Evolutionary conservation across 257 asterid genomes (phyloP).

Genomic region (Coffea eugenioides): DNA sequence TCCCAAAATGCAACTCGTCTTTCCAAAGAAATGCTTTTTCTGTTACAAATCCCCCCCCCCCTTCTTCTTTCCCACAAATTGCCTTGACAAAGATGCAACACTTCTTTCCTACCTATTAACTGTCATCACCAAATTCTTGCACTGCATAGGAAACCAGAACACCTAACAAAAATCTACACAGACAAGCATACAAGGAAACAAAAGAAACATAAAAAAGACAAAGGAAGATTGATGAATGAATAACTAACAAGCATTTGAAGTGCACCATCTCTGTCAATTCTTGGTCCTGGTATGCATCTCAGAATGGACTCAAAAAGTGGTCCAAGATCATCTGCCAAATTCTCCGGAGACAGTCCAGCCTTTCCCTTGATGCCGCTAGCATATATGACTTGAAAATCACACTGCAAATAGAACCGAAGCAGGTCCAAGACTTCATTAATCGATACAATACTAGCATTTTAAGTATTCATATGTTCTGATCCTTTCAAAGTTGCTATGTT

Average conservation of each 20-base stretch:
- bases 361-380: constrained; percentile 96
- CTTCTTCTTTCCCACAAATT: too few relatives aligned
- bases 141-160: not conserved
- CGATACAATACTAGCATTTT: not conserved
- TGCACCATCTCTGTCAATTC: constrained; percentile 77
- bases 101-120: not conserved
- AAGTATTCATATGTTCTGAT: not conserved
- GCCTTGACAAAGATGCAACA: not conserved
- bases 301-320: constrained; percentile 87
- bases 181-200: constrained; percentile 2
- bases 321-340: constrained; percentile 86
- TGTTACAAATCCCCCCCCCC: not conserved
- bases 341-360: constrained; percentile 93
- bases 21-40: not conserved
- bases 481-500: not conserved
- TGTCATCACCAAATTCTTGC: not conserved
- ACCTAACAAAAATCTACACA: not conserved
- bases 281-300: constrained; percentile 98
- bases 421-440: not conserved
- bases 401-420: constrained; percentile 47
- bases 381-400: constrained; percentile 97
- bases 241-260: constrained; percentile 91
- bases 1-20: not conserved
- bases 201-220: constrained; percentile 6
- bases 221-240: constrained; percentile 7